Conservation (phyloP, 805 yeast genomes). For the Cyberlindnera xishuangbannaensis region DNA sequence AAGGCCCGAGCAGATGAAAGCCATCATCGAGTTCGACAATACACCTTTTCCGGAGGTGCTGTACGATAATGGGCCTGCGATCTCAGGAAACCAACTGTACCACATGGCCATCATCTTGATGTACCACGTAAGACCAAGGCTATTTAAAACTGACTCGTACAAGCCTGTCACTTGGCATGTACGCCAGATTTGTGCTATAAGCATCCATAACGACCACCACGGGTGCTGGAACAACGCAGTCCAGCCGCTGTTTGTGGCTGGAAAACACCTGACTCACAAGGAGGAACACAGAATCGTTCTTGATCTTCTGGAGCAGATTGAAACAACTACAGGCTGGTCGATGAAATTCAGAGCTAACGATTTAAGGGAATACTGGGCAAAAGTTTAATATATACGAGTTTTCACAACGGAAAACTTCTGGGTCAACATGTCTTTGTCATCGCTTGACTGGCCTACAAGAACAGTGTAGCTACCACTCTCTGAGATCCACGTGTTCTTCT, state of each 20-base stretch:
- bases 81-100: slow-evolving; percentile 33
- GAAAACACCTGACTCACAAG: slow-evolving; percentile 19
- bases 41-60: slow-evolving; percentile 34
- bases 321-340: slow-evolving; percentile 29
- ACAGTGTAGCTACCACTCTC: slow-evolving; percentile 46
- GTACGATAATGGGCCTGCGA: slow-evolving; percentile 32
- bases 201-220: slow-evolving; percentile 19
- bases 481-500: slow-evolving; percentile 41
- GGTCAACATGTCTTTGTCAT: slow-evolving; percentile 17
- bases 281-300: slow-evolving; percentile 27
- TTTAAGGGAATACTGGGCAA: slow-evolving; percentile 25
- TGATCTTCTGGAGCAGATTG: slow-evolving; percentile 25
- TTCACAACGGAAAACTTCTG: slow-evolving; percentile 9
- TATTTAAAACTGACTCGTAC: slow-evolving; percentile 23
- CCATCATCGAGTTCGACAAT: slow-evolving; percentile 27
- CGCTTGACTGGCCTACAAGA: slow-evolving; percentile 37
- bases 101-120: slow-evolving; percentile 35
- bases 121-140: slow-evolving; percentile 35
- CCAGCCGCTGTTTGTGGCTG: slow-evolving; percentile 22
- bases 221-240: slow-evolving; percentile 23
- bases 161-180: slow-evolving; percentile 24
- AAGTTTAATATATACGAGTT: slow-evolving; percentile 4
- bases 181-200: slow-evolving; percentile 19
- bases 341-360: slow-evolving; percentile 28
- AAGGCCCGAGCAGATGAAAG: slow-evolving; percentile 32